Conservation (phyloP, 2,329 filamentous ascomycete species). For the Botrytis elliptica region DNA sequence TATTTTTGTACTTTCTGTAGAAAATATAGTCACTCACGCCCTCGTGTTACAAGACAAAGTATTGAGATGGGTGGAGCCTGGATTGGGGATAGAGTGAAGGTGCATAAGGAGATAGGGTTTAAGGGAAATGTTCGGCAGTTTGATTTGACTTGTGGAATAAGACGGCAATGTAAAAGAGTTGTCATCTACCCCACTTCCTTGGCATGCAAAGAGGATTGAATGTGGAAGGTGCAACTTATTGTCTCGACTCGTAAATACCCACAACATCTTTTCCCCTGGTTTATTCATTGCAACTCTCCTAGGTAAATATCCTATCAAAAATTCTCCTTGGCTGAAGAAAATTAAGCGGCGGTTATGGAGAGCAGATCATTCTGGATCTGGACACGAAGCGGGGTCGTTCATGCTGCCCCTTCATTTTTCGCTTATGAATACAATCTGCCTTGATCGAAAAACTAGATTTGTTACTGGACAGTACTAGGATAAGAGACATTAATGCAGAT, state of each 20-base stretch:
- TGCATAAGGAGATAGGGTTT: not conserved
- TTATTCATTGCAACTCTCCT: not conserved
- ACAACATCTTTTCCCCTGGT: not conserved
- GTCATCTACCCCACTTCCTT: not conserved
- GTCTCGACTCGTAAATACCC: not conserved
- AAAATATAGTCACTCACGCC: too few relatives aligned
- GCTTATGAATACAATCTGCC: not conserved
- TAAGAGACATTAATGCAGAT: not conserved
- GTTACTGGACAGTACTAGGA: not conserved
- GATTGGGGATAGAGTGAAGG: not conserved
- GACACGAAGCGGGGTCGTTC: not conserved
- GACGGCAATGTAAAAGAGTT: not conserved
- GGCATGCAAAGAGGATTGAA: not conserved
- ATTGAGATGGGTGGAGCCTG: too few relatives aligned
- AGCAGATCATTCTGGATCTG: not conserved
- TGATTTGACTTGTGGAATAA: not conserved
- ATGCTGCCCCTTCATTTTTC: not conserved
- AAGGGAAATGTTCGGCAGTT: too few relatives aligned
- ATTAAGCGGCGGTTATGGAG: accelerated
- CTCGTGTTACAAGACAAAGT: not conserved
- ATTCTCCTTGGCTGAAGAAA: not conserved
- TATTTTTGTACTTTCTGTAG: not conserved
- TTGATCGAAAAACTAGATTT: not conserved
- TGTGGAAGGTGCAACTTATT: not conserved
- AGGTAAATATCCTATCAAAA: not conserved